A percentile compares a stretch with the other conserved stretches of the same genome.
These are phyloP conservation scores for Melastoma malabathricum DNA, from an alignment of 345 rosid species.

Conservation along the genomic window DNA sequence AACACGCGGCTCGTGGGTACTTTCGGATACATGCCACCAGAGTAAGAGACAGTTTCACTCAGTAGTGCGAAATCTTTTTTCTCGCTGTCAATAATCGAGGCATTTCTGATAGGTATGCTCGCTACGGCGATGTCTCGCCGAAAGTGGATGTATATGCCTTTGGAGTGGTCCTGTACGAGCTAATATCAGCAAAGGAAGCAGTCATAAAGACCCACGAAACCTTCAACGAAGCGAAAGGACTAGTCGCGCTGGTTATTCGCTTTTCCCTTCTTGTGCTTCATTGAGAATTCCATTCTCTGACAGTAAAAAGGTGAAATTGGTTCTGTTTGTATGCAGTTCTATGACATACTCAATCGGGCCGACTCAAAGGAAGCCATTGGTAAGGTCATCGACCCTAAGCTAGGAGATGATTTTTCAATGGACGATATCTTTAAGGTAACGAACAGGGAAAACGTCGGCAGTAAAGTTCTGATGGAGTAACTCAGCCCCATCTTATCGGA, in stretches of 20 bases:
- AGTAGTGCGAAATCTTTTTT: too few relatives aligned
- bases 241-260: conserved; percentile 58
- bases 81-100: too few relatives aligned
- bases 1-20: conserved; percentile 68
- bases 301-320: background rate
- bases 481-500: too few relatives aligned
- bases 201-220: conserved; percentile 37
- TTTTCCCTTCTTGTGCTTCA: background rate
- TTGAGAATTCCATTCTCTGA: background rate
- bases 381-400: conserved; percentile 52
- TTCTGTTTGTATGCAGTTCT: conserved; percentile 32
- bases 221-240: conserved; percentile 46
- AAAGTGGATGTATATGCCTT: conserved; percentile 82
- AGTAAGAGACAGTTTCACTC: conserved; percentile 29
- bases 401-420: conserved; percentile 45
- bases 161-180: conserved; percentile 82
- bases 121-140: conserved; percentile 69
- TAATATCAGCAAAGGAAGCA: conserved; percentile 75
- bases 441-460: background rate
- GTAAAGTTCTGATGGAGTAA: too few relatives aligned
- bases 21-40: conserved; percentile 94
- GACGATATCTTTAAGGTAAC: conserved; percentile 59
- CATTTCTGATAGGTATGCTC: conserved; percentile 45
- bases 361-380: conserved; percentile 39
- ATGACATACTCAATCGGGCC: conserved; percentile 38